Base-by-base conservation (phyloP, 805 yeast species). In the Monosporozyma aerobia region DNA sequence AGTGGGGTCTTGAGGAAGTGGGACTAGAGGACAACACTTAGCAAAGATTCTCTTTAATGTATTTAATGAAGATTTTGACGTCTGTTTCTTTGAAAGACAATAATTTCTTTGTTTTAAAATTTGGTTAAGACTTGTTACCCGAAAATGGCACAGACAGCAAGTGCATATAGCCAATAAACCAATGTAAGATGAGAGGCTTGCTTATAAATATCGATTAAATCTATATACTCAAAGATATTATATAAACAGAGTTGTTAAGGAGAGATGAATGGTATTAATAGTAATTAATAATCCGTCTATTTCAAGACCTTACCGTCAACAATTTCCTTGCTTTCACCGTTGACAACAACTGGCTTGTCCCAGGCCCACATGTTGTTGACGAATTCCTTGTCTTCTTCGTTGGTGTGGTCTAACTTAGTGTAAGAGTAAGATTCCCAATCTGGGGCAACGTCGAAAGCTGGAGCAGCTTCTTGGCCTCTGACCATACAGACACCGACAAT, bases 281-380 rank as follows among this genome's bases (percentile, higher is more conserved):
- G 7, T 27, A 27, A 27, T 27, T 27, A 27, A 27, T 2, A 7
- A 27, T 27, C 29, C n/a, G 40, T 23, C 56, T 54, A 92, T 82
- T 94, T 94, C 80, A 90, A 85, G 64, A 92, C 97, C 82, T 92
- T 90, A 78, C 99, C 99, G 74, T 92, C 99, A 62, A 85, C 96
- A 68, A 92, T 86, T 78, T 87, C 96, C 72, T 78, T 85, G 70
- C 77, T 67, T 76, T 80, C 86, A 71, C 97, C 97, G 70, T 84
- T 75, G 69, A 85, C 79, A 55, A 72, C 73, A 63, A 89, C 82
- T 64, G 98, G 98, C 79, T 89, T 82, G 74, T 92, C 99, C 98
- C 98, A 92, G 65, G 98, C 96, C 85, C 95, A 88, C 84, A 90
- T 78, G 82, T 90, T 89, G 75, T 87, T 78, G 65, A 94, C 72